Evolutionary conservation across 345 rosid species (phyloP).

Genomic region (Citrus trifoliata): DNA sequence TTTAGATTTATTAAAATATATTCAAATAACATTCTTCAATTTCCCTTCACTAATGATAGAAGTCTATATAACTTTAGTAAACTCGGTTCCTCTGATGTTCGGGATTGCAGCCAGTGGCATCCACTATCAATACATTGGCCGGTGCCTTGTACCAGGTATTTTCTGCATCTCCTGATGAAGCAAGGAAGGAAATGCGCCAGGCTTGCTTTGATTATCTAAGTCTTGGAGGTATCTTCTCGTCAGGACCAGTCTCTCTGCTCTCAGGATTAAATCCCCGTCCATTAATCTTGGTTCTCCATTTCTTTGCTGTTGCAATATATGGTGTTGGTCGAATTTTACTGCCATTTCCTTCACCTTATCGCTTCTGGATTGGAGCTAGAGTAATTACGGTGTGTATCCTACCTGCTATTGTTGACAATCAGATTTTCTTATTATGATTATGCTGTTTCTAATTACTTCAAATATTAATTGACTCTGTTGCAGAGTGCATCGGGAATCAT

Average conservation of each 20-base stretch:
- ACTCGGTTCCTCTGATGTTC: neutral
- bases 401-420: neutral
- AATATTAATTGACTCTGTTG: neutral
- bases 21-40: neutral
- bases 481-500: slow-evolving; percentile 47
- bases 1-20: neutral
- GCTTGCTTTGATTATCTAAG: slow-evolving; percentile 50
- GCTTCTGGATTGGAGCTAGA: slow-evolving; percentile 47
- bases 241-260: slow-evolving; percentile 41
- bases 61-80: neutral
- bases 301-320: slow-evolving; percentile 44
- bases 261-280: slow-evolving; percentile 49
- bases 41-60: neutral
- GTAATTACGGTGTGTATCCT: slow-evolving; percentile 29
- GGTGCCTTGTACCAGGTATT: slow-evolving; percentile 50
- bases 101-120: slow-evolving; percentile 41
- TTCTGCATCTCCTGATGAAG: slow-evolving; percentile 42
- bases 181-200: slow-evolving; percentile 46
- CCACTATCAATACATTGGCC: slow-evolving; percentile 44
- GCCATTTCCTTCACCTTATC: slow-evolving; percentile 49
- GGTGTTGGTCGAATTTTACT: slow-evolving; percentile 44
- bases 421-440: neutral
- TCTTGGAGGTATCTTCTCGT: slow-evolving; percentile 41
- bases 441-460: neutral
- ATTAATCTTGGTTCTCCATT: slow-evolving; percentile 37